Evolutionary conservation across 192 early-diverging fungal species (phyloP).

Genomic region (Coemansia sp.): DNA sequence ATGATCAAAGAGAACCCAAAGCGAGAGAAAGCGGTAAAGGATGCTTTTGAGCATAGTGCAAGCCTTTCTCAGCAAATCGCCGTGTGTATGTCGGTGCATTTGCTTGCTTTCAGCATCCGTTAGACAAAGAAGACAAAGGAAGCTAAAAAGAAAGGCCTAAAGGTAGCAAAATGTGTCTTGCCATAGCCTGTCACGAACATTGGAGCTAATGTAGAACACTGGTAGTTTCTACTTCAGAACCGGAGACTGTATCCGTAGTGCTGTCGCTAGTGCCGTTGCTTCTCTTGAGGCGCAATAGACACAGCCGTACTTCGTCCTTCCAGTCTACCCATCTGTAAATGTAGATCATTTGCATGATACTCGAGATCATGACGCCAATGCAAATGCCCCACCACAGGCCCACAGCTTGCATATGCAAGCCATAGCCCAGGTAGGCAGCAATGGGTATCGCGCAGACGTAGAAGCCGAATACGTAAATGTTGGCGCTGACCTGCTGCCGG

Average conservation of each 20-base stretch:
- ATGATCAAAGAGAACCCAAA: background rate
- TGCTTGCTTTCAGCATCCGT: background rate
- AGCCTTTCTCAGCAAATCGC: background rate
- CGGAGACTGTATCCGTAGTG: background rate
- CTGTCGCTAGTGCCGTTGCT: background rate
- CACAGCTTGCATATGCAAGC: conserved; percentile 32
- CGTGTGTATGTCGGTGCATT: background rate
- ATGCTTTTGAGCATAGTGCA: background rate
- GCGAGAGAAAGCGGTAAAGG: background rate
- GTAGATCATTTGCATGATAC: conserved; percentile 32
- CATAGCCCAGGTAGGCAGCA: conserved; percentile 57
- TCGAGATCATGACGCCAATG: conserved; percentile 35
- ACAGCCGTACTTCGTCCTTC: conserved; percentile 38
- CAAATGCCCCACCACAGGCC: conserved; percentile 56
- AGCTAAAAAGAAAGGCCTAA: background rate
- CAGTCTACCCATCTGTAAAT: conserved; percentile 34
- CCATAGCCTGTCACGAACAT: background rate
- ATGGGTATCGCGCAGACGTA: conserved; percentile 60
- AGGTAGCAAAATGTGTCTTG: background rate
- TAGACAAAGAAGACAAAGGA: background rate
- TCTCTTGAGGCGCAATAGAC: conserved; percentile 22
- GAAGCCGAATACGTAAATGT: conserved; percentile 57
- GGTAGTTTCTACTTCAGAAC: background rate
- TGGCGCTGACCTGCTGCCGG: conserved; percentile 57
- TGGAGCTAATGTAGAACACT: background rate